These are phyloP conservation scores for Colletotrichum falcatum DNA, from an alignment of 2,329 filamentous ascomycete species.

Conservation along the genomic window DNA sequence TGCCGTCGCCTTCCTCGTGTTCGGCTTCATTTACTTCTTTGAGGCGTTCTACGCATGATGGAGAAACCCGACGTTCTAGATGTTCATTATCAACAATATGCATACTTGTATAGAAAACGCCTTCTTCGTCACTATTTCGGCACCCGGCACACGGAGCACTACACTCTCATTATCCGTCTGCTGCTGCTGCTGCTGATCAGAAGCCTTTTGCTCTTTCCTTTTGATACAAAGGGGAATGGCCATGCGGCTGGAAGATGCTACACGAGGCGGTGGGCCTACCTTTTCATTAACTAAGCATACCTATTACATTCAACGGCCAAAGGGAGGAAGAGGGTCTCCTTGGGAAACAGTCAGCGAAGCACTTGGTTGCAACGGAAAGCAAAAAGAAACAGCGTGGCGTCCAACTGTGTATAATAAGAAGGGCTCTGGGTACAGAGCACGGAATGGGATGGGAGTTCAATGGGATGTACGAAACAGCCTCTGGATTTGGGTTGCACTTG, in stretches of 20 bases:
- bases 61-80: neutral
- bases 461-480: conserved; percentile 6
- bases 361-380: conserved; percentile 18
- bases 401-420: conserved; percentile 31
- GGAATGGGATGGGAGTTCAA: conserved; percentile 31
- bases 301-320: conserved; percentile 15
- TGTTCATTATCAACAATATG: conserved; percentile 3
- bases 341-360: conserved; percentile 1
- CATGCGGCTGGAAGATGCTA: conserved; percentile 19
- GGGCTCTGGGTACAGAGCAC: conserved; percentile 21
- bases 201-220: conserved; percentile 5
- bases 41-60: conserved; percentile 75
- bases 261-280: conserved; percentile 13
- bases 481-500: neutral
- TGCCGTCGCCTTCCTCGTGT: conserved; percentile 88
- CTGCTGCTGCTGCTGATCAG: conserved; percentile 26
- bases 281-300: conserved; percentile 26
- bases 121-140: conserved; percentile 7
- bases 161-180: conserved; percentile 21
- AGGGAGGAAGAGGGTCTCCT: neutral
- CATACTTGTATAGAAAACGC: conserved; percentile 31
- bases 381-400: conserved; percentile 9
- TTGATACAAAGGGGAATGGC: neutral
- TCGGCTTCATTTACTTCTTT: conserved; percentile 90
- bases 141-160: neutral